phyloP scores from a whole-genome alignment of 1,139 yeast genomes.

The Meyerozyma sp. region DNA sequence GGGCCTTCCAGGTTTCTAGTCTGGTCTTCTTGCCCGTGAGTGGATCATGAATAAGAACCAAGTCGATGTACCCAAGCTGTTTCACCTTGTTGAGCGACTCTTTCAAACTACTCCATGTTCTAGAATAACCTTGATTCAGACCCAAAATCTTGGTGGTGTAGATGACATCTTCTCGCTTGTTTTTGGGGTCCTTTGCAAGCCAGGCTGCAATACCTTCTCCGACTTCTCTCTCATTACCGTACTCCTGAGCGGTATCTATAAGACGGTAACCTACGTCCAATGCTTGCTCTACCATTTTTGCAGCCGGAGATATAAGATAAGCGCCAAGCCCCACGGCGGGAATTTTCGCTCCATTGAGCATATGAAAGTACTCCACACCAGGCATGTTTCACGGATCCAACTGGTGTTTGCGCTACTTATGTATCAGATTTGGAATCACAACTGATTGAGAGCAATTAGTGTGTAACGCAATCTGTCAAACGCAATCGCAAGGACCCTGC shows the following conservation, averaged over 20 bases:
- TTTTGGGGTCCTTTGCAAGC: constrained; percentile 3
- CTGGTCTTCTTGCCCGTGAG: constrained; percentile 46
- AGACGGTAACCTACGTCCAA: constrained; percentile 9
- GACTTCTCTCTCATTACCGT: constrained; percentile 9
- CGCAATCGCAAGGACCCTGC: too few relatives aligned
- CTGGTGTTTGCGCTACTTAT: background rate
- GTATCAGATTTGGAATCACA: background rate
- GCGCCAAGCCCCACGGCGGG: constrained; percentile 68
- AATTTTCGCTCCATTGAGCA: constrained; percentile 60
- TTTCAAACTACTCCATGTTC: background rate
- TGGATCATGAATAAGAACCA: constrained; percentile 59
- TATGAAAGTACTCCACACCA: constrained; percentile 24
- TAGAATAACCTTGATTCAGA: constrained; percentile 24
- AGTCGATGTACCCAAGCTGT: constrained; percentile 33
- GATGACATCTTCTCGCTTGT: constrained; percentile 7
- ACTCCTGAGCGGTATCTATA: constrained; percentile 9
- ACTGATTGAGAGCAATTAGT: too few relatives aligned
- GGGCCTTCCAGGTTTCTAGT: constrained; percentile 53
- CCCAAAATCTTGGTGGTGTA: constrained; percentile 8
- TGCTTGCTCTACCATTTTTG: constrained; percentile 7
- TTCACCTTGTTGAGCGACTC: constrained; percentile 22
- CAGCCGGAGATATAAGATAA: constrained; percentile 1
- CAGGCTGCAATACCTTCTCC: constrained; percentile 7
- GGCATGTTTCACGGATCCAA: background rate
- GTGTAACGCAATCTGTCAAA: too few relatives aligned